Conservation (phyloP, 768 basidiomycete species). For the Boletellus ananas region DNA sequence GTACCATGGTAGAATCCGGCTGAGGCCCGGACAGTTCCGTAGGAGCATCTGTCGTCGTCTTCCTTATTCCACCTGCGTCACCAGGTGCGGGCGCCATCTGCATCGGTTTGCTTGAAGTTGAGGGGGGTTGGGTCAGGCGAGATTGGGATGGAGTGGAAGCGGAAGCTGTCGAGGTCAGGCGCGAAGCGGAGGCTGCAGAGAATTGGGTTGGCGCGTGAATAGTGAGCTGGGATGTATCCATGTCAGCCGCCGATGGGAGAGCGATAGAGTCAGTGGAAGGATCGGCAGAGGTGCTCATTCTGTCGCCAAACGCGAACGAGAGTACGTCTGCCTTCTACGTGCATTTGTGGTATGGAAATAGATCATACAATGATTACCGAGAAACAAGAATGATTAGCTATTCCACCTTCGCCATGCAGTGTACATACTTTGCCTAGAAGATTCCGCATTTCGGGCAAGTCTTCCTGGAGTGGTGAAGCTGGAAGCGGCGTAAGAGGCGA, state of each 20-base stretch:
- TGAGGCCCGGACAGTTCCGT: neutral
- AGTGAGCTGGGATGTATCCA: neutral
- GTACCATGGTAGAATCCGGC: neutral
- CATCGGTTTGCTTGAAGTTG: neutral
- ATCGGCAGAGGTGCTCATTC: neutral
- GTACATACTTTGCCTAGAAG: constrained; percentile 20
- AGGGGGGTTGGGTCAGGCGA: neutral
- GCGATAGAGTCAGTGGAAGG: neutral
- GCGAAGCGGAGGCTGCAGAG: constrained; percentile 4
- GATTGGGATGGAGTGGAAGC: constrained; percentile 1
- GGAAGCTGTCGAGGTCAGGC: neutral
- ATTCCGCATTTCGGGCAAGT: constrained; percentile 6
- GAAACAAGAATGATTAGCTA: neutral
- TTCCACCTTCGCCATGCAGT: neutral
- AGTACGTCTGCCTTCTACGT: constrained; percentile 3
- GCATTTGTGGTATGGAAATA: neutral
- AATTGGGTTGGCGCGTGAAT: neutral
- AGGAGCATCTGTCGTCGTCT: neutral
- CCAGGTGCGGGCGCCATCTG: constrained; percentile 1
- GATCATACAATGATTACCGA: neutral
- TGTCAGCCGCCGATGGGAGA: constrained; percentile 1
- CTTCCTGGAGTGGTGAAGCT: constrained; percentile 37
- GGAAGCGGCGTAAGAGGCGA: constrained; percentile 52
- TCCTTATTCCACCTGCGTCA: neutral
- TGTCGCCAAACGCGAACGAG: neutral